These are phyloP conservation scores for Phoma sp. DNA, from an alignment of 2,329 filamentous ascomycete species.

Conservation along the genomic window DNA sequence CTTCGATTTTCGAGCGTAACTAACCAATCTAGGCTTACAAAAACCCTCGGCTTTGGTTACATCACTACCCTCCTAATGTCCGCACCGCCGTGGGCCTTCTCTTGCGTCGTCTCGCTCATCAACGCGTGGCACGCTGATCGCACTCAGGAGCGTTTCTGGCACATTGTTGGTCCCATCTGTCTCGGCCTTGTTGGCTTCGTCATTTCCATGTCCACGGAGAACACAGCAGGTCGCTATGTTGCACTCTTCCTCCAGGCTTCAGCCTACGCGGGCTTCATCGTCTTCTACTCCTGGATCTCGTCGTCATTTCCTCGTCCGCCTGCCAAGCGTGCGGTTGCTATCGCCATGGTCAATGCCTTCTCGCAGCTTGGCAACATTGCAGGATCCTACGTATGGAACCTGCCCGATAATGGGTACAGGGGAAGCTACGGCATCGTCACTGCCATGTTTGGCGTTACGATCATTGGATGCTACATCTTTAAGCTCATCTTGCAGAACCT, in stretches of 20 bases:
- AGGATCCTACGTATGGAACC: slow-evolving; percentile 67
- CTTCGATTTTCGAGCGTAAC: too few species aligned
- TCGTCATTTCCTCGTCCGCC: slow-evolving; percentile 59
- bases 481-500: slow-evolving; percentile 33
- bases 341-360: slow-evolving; percentile 65
- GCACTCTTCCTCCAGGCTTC: slow-evolving; percentile 44
- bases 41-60: slow-evolving; percentile 47
- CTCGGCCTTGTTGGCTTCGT: slow-evolving; percentile 54
- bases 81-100: slow-evolving; percentile 58
- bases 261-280: slow-evolving; percentile 50
- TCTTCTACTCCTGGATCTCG: slow-evolving; percentile 47
- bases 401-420: slow-evolving; percentile 65
- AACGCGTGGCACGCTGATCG: slow-evolving; percentile 60
- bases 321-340: slow-evolving; percentile 66
- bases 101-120: slow-evolving; percentile 55
- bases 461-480: slow-evolving; percentile 55
- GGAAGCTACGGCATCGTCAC: slow-evolving; percentile 70
- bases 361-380: slow-evolving; percentile 52
- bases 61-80: slow-evolving; percentile 47
- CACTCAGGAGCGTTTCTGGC: slow-evolving; percentile 58
- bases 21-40: slow-evolving; percentile 26
- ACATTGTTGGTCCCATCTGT: slow-evolving; percentile 55
- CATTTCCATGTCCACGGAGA: slow-evolving; percentile 40
- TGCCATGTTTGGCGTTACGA: slow-evolving; percentile 67
- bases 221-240: slow-evolving; percentile 42